phyloP scores from a whole-genome alignment of 352 stramenopile genomes.

The Pelagophyceae sp. region DNA sequence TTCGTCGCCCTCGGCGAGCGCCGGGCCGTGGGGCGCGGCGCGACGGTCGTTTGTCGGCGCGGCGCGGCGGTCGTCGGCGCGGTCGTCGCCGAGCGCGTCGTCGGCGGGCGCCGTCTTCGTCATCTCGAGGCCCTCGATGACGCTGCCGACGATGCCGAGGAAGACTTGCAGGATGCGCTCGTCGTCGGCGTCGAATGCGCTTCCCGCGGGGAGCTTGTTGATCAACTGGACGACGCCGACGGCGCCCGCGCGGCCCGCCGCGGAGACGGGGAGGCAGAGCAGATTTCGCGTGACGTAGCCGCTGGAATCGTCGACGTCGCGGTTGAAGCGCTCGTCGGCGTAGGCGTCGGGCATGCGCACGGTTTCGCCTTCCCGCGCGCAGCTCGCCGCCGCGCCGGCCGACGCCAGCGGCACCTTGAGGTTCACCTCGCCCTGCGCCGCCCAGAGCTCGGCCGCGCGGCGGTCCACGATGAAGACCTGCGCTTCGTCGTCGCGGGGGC shows the following conservation, averaged over 20 bases:
- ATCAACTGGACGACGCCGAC: slow-evolving; percentile 77
- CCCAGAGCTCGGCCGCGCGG: slow-evolving; percentile 71
- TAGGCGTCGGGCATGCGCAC: slow-evolving; percentile 84
- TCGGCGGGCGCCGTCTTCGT: neutral
- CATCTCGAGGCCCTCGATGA: slow-evolving; percentile 17
- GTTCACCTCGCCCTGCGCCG: slow-evolving; percentile 60
- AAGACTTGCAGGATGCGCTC: slow-evolving; percentile 25
- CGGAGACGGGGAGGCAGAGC: slow-evolving; percentile 64
- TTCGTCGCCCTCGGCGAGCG: too few relatives aligned
- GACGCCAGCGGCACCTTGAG: slow-evolving; percentile 39
- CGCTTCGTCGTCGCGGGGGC: too few relatives aligned
- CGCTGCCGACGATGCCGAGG: slow-evolving; percentile 16
- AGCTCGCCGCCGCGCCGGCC: slow-evolving; percentile 69
- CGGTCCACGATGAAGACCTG: slow-evolving; percentile 77
- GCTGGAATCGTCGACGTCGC: slow-evolving; percentile 67
- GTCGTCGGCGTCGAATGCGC: slow-evolving; percentile 28
- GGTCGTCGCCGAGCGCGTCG: neutral
- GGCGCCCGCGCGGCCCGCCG: slow-evolving; percentile 44
- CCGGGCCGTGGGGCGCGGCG: too few relatives aligned
- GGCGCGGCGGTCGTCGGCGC: slow-evolving; percentile 17
- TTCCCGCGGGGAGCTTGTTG: slow-evolving; percentile 44
- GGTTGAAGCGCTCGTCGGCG: slow-evolving; percentile 79
- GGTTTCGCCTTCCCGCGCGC: slow-evolving; percentile 59
- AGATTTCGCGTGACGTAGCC: slow-evolving; percentile 79
- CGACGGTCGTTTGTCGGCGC: too few relatives aligned